A percentile compares a stretch with the other conserved stretches of the same genome.
phyloP scores from a whole-genome alignment of 805 yeast genomes.

The Candida silvicultrix region DNA sequence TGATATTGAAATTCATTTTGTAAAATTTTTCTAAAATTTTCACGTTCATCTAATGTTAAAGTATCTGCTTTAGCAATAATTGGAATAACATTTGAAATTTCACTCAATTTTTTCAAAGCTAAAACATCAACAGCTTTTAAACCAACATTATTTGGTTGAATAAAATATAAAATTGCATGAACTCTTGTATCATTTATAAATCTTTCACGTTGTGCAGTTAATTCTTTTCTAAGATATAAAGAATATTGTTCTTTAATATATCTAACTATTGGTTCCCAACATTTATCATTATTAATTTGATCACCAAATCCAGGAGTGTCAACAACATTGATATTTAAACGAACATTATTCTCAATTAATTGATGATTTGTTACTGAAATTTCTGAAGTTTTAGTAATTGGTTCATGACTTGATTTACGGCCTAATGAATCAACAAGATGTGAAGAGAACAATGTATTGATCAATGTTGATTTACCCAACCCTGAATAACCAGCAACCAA shows the following conservation, averaged over 20 bases:
- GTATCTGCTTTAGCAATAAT: constrained; percentile 92
- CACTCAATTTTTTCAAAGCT: constrained; percentile 77
- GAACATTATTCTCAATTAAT: constrained; percentile 80
- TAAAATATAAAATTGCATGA: constrained; percentile 86
- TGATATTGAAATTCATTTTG: constrained; percentile 73
- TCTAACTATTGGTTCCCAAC: constrained; percentile 95
- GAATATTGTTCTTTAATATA: constrained; percentile 95
- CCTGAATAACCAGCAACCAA: constrained; percentile 95
- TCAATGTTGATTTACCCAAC: constrained; percentile 86
- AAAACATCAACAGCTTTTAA: constrained; percentile 76
- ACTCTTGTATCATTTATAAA: constrained; percentile 82
- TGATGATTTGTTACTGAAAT: constrained; percentile 65
- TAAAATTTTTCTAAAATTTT: constrained; percentile 64
- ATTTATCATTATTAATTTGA: constrained; percentile 88
- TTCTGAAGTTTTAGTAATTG: constrained; percentile 82
- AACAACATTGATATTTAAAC: constrained; percentile 77
- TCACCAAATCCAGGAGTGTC: constrained; percentile 99
- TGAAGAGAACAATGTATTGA: constrained; percentile 86
- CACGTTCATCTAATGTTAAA: constrained; percentile 79
- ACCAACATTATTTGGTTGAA: constrained; percentile 86
- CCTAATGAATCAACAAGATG: constrained; percentile 73
- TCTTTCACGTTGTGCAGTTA: constrained; percentile 89
- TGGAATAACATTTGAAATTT: constrained; percentile 91
- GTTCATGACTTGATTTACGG: constrained; percentile 58
- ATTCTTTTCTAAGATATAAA: constrained; percentile 83